These are phyloP conservation scores for Apophysomyces variabilis DNA, from an alignment of 371 early-diverging fungal genomes.

Conservation along the genomic window DNA sequence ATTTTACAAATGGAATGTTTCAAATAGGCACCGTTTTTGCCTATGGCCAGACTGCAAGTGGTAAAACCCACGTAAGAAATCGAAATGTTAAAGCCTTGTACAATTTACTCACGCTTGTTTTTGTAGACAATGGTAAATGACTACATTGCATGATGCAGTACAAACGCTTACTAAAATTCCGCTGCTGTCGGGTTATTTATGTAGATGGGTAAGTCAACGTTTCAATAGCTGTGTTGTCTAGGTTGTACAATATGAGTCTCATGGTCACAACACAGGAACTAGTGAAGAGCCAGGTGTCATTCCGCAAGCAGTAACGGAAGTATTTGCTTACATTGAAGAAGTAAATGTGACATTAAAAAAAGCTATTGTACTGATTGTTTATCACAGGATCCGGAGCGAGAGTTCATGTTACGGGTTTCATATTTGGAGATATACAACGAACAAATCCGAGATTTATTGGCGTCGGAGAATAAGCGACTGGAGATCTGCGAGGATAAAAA, in stretches of 20 bases:
- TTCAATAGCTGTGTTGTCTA: neutral
- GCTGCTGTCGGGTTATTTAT: conserved; percentile 3
- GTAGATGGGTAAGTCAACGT: conserved; percentile 31
- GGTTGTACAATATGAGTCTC: neutral
- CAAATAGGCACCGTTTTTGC: conserved; percentile 83
- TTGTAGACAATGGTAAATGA: conserved; percentile 16
- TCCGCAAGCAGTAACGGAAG: conserved; percentile 53
- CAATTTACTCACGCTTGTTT: neutral
- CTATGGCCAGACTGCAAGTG: conserved; percentile 97
- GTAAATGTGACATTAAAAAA: conserved; percentile 27
- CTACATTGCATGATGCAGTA: neutral
- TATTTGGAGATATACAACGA: conserved; percentile 99
- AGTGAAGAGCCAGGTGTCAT: conserved; percentile 63
- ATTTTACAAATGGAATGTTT: neutral
- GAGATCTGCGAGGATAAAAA: conserved; percentile 81
- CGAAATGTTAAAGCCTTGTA: neutral
- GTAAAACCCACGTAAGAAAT: conserved; percentile 84
- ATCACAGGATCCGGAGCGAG: conserved; percentile 56
- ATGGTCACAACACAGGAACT: conserved; percentile 45
- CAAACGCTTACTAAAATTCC: neutral
- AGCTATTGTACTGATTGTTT: neutral
- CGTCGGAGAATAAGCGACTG: conserved; percentile 79
- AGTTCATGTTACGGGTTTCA: conserved; percentile 89
- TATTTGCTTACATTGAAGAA: conserved; percentile 59
- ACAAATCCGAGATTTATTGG: conserved; percentile 85